Base-by-base conservation (phyloP, 345 rosid genomes). In the Brassica carinata region DNA sequence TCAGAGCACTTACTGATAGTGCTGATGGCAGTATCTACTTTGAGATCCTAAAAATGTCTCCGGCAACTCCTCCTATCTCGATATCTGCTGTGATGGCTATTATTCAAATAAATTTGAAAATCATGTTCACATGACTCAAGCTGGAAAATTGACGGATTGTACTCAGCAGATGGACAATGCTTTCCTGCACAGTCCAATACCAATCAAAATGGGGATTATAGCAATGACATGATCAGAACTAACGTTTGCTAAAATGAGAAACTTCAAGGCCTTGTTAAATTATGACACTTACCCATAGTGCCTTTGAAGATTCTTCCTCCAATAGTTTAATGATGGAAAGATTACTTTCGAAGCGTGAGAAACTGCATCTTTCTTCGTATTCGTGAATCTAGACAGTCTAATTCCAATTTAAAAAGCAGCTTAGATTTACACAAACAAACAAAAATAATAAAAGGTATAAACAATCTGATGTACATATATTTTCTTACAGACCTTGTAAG, bases 321-420 rank as follows among this genome's bases (percentile, higher is more conserved):
- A 96, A 85, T 69, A 96, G 81, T 82, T 93, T 88, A 77, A 93
- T 70, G 77, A 90, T 33, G 94, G 92, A 72, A 90, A 89, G 69
- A 90, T 70, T 27, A 93, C 77, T 85, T 87, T 93, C 34, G 89
- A 87, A 58, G 92, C 86, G 64, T 76, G 87, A 17, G 83, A 84
- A 73, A 81, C 86, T 78, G 89, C 96, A 59, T 90, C 96, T 81
- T 90, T 94, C 86, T 87, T 93, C 18, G 75, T 55, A 79, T 87
- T 87, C 67, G 95, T 85, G 83, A 89, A 92, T 77, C 85, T 85
- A 74, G 85, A 94, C 85, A 93, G 76, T 85, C 98, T 96, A 84
- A 72, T 66, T 75, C 81, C 74, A 75, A 51, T 61, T 64, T 1
- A 53, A 76, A 77, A 69, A 29, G 30, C 30, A 29, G 30, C 30